Base-by-base conservation (phyloP, 257 asterid genomes). In the Cruciata laevipes region DNA sequence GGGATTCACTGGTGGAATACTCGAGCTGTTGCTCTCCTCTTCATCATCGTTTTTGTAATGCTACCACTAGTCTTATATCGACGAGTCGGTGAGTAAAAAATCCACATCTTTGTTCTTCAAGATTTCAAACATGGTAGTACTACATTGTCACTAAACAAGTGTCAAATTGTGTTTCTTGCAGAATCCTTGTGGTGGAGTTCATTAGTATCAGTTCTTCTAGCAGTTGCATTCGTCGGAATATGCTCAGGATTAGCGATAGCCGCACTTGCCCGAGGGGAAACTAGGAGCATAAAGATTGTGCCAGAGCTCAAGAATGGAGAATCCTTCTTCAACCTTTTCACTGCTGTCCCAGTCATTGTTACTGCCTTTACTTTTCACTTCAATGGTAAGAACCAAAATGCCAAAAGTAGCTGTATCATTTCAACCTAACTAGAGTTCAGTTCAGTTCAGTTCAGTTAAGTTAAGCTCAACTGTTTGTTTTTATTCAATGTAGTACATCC, bases 1-100 rank as follows among this genome's bases (percentile, higher is more conserved):
- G 99, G 99, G 4, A 69, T 78, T 63, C 95, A 93, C 6, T 90
- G 99, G 99, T 93, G 99, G 99, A 93, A 86, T 40, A 63, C 76
- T 21, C 96, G 99, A 1, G 77, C 87, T 0, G 89, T 90, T 42
- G 79, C 97, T 4, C 76, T 90, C 59, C 83, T 90, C 71, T 84
- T 88, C 71, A 66, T 90, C 1, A 75, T 86, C 24, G 65, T 87
- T 21, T 83, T 89, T 6, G 83, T 89, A 61, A 87, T 89, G 89
- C 84, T 89, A 60, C 95, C 96, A 0, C 85, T 91, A 5, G 88
- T 89, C 70, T 74, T 83, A 65, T 93, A 67, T 74, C 98, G 97
- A 59, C 93, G 96, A 31, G 89, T 93, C 6, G 97, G 98, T 93
- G 58, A 51, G 91, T 78, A 0, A 49, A n/a, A 0, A 38, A 20